Base-by-base conservation (phyloP, 345 rosid species). In the Corchorus olitorius region DNA sequence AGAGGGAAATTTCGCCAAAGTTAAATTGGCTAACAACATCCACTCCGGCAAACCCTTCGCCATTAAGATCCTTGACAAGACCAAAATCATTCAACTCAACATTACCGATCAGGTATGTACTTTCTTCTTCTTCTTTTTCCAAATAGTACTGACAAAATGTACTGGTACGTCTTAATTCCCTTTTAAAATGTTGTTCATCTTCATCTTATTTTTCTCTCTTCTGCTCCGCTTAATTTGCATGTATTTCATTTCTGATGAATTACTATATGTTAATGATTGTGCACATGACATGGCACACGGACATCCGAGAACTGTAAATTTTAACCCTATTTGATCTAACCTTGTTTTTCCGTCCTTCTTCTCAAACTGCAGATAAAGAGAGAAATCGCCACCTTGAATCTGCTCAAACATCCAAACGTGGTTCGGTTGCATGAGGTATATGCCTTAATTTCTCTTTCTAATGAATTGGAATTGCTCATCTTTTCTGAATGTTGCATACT, bases 1-100 rank as follows among this genome's bases (percentile, higher is more conserved):
- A 5, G 97, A 93, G 81, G 99, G 98, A 39, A 95, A 92, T 84
- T 95, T 93, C 58, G 99, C 93, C 0, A 93, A 95, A 81, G 99
- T 95, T 10, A 93, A 89, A 81, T 81, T 92, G 64, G 99, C 94
- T 8, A 83, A 63, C 53, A 81, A 95, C 78, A 67, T 88, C 43
- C 85, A 87, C 35, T 84, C 99, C 4, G 97, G 94, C 10, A 83
- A 72, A 0, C 72, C 86, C 17, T 89, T 89, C 73, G 99, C 99
- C 27, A 90, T 95, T 73, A 95, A 95, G 82, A 93, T 93, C 87
- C 85, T 95, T 14, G 96, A 93, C 45, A 95, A 95, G 82, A 79
- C 70, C 76, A 84, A 82, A n/a, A 90, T 95, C 91, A 71, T 80
- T 79, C 68, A 86, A 76, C 98, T 88, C 77, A 88, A 89, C 33